A percentile compares a stretch with the other conserved stretches of the same genome.
Evolutionary conservation across 768 basidiomycete species (phyloP).

Genomic region (Leccinellum albellum): DNA sequence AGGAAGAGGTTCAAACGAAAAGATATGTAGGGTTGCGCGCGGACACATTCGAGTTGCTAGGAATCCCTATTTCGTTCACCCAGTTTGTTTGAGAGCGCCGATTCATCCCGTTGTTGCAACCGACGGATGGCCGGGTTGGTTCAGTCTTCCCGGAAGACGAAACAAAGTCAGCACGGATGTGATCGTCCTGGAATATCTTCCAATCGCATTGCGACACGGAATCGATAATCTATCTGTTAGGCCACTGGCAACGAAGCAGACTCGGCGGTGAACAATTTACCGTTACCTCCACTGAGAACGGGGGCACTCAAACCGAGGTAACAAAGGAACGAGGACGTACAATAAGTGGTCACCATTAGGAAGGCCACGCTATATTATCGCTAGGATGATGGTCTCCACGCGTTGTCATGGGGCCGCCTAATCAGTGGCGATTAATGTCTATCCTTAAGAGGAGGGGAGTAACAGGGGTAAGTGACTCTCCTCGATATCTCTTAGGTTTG

Average conservation of each 20-base stretch:
- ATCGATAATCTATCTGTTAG: conserved; percentile 18
- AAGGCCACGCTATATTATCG: conserved; percentile 20
- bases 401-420: conserved; percentile 22
- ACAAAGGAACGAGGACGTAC: not conserved
- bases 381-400: conserved; percentile 24
- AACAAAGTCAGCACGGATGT: not conserved
- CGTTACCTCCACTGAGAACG: conserved; percentile 12
- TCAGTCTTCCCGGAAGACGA: not conserved
- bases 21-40: no score
- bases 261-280: conserved; percentile 13
- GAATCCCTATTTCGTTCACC: no score
- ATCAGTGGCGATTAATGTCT: not conserved
- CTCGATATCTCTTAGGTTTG: not conserved
- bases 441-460: not conserved
- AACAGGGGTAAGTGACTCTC: not conserved
- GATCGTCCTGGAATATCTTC: not conserved
- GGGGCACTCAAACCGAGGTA: conserved; percentile 14
- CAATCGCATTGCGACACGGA: conserved; percentile 5
- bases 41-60: no score
- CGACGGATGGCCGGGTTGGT: no score
- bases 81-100: no score
- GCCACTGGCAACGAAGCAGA: conserved; percentile 18
- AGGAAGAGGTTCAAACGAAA: no score
- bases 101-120: no score
- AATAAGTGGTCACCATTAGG: not conserved